Evolutionary conservation across 2,329 filamentous ascomycete species (phyloP), one percentile per base, ranked within the genome.

Genomic region (Trichothecium roseum): DNA sequence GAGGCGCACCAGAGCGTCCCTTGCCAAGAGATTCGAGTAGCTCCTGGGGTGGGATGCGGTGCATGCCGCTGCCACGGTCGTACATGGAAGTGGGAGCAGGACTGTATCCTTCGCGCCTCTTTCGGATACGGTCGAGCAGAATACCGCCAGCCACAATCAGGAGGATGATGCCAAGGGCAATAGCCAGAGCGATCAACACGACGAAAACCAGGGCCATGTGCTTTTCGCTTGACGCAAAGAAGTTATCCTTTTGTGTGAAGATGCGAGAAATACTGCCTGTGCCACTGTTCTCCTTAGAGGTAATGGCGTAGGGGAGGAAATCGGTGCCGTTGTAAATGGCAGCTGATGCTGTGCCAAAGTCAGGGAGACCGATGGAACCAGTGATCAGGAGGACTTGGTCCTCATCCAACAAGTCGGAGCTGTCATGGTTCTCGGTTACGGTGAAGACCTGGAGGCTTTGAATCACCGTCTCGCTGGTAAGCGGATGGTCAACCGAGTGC

Each of bases 321-420:
- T 66, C 63, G 9, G 78, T 85, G 48, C 91, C 91, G 51, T 96
- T 85, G 64, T 84, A 98, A 18, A 95, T 64, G 7, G 80, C 89
- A 8, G 85, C 87, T 12, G 89, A 94, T 5, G 82, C 85, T 38
- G 78, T 80, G 39, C 89, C 88, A 52, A 87, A 87, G 33, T 64
- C 63, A 0, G 81, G 75, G 14, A 96, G 68, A 44, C 77, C 71
- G 45, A 98, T 74, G 36, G 81, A 74, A 28, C 91, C 91, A n/a
- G 85, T 85, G 34, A 96, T 65, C 59, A 98, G 72, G 26, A 98
- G 72, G 4, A 77, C 71, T 53, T 91, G 77, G 42, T 77, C 67
- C 14, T 70, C 59, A 35, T 77, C 69, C 13, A 98, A 60, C 6
- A 87, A 63, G 27, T 72, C 59, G 3, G 72, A 77, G 12, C 66